These are phyloP conservation scores for Claviceps pazoutovae DNA, from an alignment of 2,329 filamentous ascomycete species.

Conservation along the genomic window DNA sequence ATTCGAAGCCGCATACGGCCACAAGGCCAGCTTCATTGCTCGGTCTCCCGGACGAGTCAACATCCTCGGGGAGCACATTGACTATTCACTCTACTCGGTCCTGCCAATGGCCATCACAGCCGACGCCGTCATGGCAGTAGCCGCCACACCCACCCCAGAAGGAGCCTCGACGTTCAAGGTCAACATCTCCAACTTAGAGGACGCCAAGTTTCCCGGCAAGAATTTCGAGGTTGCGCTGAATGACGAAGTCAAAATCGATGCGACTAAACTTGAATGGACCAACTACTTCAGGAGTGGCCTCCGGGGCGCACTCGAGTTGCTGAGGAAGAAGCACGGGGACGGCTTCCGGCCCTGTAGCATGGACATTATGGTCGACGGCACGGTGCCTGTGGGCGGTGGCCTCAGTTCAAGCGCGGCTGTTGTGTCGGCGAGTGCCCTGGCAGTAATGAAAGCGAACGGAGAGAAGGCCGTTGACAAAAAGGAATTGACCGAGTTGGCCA, in stretches of 20 bases:
- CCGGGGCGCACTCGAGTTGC: slow-evolving; percentile 62
- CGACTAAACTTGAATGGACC: slow-evolving; percentile 79
- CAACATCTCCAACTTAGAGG: slow-evolving; percentile 66
- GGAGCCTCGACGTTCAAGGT: slow-evolving; percentile 46
- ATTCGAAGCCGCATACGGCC: slow-evolving; percentile 59
- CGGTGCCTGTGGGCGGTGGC: slow-evolving; percentile 81
- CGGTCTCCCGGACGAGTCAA: slow-evolving; percentile 91
- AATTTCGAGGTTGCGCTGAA: slow-evolving; percentile 58
- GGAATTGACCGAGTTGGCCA: slow-evolving; percentile 79
- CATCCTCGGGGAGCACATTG: slow-evolving; percentile 98
- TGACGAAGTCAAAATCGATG: slow-evolving; percentile 64
- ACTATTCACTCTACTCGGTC: slow-evolving; percentile 94
- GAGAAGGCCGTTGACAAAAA: slow-evolving; percentile 72
- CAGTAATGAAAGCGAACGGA: slow-evolving; percentile 76
- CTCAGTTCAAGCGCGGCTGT: slow-evolving; percentile 91
- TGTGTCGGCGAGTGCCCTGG: slow-evolving; percentile 77
- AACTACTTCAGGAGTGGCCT: slow-evolving; percentile 97
- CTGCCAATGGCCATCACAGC: slow-evolving; percentile 90
- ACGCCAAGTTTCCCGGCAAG: slow-evolving; percentile 58
- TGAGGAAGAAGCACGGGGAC: slow-evolving; percentile 51
- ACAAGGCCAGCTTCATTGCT: slow-evolving; percentile 64
- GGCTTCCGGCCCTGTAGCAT: slow-evolving; percentile 56
- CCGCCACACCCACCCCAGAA: slow-evolving; percentile 34
- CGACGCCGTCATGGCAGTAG: slow-evolving; percentile 78
- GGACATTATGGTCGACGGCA: slow-evolving; percentile 82